A percentile compares a stretch with the other conserved stretches of the same genome.
Evolutionary conservation across 306 rosid genomes (phyloP).

Genomic region (Vigna mungo): DNA sequence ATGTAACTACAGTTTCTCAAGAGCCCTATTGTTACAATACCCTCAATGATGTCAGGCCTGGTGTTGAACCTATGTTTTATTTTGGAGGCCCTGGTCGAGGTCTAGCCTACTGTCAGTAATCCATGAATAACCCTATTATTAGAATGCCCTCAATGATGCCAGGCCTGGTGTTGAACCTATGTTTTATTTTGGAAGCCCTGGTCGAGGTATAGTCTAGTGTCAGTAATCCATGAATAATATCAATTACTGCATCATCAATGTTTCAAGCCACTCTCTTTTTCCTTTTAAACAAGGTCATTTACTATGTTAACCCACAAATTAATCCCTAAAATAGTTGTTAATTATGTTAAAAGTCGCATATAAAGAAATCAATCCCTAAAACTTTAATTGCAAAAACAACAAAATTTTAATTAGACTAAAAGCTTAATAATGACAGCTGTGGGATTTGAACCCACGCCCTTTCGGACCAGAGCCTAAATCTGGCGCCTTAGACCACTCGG

Average conservation of each 20-base stretch:
- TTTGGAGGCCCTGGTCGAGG: conserved; percentile 68
- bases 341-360: no score
- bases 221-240: conserved; percentile 34
- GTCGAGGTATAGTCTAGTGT: conserved; percentile 49
- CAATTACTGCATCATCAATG: no score
- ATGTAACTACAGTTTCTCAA: conserved; percentile 14
- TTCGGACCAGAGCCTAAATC: conserved; percentile 28
- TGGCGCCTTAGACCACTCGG: conserved; percentile 25
- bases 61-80: conserved; percentile 53
- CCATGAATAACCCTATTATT: conserved; percentile 45
- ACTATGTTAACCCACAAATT: no score
- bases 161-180: conserved; percentile 44
- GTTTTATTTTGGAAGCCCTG: conserved; percentile 70
- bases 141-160: conserved; percentile 37
- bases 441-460: conserved; percentile 28
- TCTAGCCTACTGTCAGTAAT: conserved; percentile 52
- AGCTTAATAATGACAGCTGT: conserved; percentile 25
- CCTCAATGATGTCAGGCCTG: conserved; percentile 3
- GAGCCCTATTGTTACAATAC: conserved; percentile 59
- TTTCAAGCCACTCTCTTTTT: no score
- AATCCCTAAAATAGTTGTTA: no score
- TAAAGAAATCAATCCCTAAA: neutral
- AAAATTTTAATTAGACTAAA: no score
- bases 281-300: no score
- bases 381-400: neutral